These are phyloP conservation scores for Solanum infundibuliforme DNA, from an alignment of 257 asterid genomes.

Conservation along the genomic window DNA sequence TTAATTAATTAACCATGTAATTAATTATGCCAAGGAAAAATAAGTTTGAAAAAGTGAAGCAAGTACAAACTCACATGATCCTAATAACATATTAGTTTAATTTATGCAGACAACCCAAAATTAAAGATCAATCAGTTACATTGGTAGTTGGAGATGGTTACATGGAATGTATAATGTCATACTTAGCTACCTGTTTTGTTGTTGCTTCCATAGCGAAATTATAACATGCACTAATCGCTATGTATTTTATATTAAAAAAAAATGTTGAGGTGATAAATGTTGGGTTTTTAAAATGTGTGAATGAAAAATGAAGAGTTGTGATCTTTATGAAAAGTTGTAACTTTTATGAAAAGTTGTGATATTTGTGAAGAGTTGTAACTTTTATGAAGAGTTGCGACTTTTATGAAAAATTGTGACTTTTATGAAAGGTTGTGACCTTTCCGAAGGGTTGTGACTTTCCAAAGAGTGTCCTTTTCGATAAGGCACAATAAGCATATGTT, in stretches of 20 bases:
- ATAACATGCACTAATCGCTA: not conserved
- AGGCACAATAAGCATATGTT: no score
- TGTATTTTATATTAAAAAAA: not conserved
- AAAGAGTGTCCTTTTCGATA: no score
- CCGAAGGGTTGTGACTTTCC: no score
- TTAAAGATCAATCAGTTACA: not conserved
- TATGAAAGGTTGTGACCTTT: no score
- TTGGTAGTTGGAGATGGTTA: not conserved
- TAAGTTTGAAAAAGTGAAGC: not conserved
- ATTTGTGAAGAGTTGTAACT: no score
- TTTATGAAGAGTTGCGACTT: no score
- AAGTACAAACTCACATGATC: not conserved
- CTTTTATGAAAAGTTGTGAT: rapidly evolving
- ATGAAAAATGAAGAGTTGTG: no score
- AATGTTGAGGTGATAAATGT: not conserved
- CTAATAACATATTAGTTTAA: not conserved
- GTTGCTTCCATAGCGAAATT: not conserved
- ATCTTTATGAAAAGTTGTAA: no score
- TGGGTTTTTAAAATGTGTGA: no score
- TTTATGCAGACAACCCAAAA: not conserved
- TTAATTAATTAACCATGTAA: not conserved
- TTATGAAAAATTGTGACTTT: no score
- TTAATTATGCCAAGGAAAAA: not conserved
- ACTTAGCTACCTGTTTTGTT: not conserved
- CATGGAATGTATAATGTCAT: not conserved